phyloP scores from a whole-genome alignment of 129 eudicot species.

The Helichrysum umbraculigerum region DNA sequence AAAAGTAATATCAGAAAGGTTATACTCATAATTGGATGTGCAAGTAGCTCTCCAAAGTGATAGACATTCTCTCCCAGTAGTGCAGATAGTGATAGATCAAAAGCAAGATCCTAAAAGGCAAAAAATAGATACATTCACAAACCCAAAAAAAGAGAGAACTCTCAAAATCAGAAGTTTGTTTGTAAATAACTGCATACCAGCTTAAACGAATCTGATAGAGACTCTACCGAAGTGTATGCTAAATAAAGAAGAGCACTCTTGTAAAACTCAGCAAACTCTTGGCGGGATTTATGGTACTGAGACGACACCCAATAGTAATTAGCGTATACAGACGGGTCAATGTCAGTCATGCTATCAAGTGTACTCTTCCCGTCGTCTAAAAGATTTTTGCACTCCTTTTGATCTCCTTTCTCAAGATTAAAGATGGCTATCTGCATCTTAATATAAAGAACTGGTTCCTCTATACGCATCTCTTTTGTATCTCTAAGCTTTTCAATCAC shows the following conservation, averaged over 20 bases:
- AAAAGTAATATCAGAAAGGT: conserved; percentile 1
- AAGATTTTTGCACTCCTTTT: conserved; percentile 83
- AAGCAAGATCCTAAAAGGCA: conserved; percentile 72
- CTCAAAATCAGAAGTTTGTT: neutral
- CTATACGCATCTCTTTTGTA: conserved; percentile 71
- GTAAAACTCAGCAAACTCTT: conserved; percentile 93
- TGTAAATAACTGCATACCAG: conserved; percentile 48
- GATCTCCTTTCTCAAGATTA: conserved; percentile 82
- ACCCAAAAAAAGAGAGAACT: neutral
- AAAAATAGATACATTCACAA: neutral
- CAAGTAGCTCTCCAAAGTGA: conserved; percentile 97
- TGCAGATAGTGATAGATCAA: conserved; percentile 87
- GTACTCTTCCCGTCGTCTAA: conserved; percentile 83
- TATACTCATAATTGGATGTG: conserved; percentile 88
- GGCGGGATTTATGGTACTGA: conserved; percentile 80
- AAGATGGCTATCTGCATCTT: conserved; percentile 81
- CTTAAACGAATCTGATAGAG: conserved; percentile 80
- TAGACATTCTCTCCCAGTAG: conserved; percentile 89
- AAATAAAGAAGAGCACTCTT: conserved; percentile 83
- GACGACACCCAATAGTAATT: conserved; percentile 93
- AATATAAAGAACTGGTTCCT: conserved; percentile 84
- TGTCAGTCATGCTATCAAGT: conserved; percentile 92
- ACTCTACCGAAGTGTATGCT: conserved; percentile 86
- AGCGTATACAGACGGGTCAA: conserved; percentile 95
- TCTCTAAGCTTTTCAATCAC: conserved; percentile 76